These are phyloP conservation scores for Middelhovenomyces tepae DNA, from an alignment of 805 yeast genomes.

Conservation along the genomic window DNA sequence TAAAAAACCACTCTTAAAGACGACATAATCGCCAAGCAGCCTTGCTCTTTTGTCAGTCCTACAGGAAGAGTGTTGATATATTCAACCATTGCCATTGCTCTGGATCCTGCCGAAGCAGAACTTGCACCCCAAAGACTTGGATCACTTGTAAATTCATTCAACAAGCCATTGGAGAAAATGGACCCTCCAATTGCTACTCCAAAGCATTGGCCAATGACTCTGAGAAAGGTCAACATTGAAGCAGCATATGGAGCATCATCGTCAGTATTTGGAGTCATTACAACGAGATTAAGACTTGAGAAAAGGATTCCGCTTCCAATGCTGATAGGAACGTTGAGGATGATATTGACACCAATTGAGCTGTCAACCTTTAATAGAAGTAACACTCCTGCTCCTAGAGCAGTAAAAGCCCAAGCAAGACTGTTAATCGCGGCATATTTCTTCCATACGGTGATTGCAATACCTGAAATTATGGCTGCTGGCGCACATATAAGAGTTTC, in stretches of 20 bases:
- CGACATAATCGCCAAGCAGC: slow-evolving; percentile 13
- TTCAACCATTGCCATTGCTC: slow-evolving; percentile 16
- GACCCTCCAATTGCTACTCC: slow-evolving; percentile 29
- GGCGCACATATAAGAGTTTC: slow-evolving; percentile 33
- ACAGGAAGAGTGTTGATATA: slow-evolving; percentile 13
- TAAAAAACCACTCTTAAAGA: slow-evolving; percentile 16
- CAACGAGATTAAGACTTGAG: slow-evolving; percentile 30
- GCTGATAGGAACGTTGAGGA: slow-evolving; percentile 37
- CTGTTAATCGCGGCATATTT: slow-evolving; percentile 34
- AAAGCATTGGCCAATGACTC: slow-evolving; percentile 24
- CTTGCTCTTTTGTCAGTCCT: slow-evolving; percentile 9
- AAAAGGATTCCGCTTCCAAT: slow-evolving; percentile 39
- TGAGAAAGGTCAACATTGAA: slow-evolving; percentile 23
- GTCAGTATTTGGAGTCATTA: slow-evolving; percentile 24
- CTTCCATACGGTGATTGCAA: slow-evolving; percentile 31
- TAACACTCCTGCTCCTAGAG: slow-evolving; percentile 40
- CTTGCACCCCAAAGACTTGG: slow-evolving; percentile 5
- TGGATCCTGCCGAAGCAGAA: slow-evolving; percentile 12
- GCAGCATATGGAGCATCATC: slow-evolving; percentile 23
- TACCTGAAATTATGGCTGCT: slow-evolving; percentile 32
- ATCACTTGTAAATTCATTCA: slow-evolving; percentile 2
- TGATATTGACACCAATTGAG: slow-evolving; percentile 31
- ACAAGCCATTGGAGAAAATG: slow-evolving; percentile 18
- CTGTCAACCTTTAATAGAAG: slow-evolving; percentile 32
- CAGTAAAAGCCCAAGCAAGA: slow-evolving; percentile 29